These are phyloP conservation scores for Aspergillus carbonarius DNA, from an alignment of 2,329 filamentous ascomycete species.

Conservation along the genomic window DNA sequence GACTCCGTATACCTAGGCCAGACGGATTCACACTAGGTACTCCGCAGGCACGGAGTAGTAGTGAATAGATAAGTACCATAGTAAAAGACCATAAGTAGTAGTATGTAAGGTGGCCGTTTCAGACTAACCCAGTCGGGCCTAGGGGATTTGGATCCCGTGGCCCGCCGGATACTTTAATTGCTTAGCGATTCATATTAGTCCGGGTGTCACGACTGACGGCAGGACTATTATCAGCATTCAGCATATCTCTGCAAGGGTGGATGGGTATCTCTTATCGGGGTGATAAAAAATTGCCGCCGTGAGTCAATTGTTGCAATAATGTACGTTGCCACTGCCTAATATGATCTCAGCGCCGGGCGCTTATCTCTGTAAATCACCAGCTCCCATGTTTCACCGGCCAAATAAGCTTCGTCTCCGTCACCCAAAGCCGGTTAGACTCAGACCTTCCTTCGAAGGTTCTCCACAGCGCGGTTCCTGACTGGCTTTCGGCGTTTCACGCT, in stretches of 20 bases:
- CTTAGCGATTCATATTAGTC: neutral
- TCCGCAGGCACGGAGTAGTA: too few relatives aligned
- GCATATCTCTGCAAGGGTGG: neutral
- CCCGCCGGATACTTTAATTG: neutral
- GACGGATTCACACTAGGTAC: too few relatives aligned
- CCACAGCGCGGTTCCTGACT: constrained; percentile 2
- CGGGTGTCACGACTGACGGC: neutral
- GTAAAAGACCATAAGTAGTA: too few relatives aligned
- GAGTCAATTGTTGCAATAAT: neutral
- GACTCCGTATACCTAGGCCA: too few relatives aligned
- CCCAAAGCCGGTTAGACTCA: neutral
- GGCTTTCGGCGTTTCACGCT: constrained; percentile 9
- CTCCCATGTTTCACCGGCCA: neutral
- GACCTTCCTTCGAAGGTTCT: neutral
- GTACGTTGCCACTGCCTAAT: neutral
- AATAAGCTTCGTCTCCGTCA: constrained; percentile 6
- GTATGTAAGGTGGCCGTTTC: too few relatives aligned
- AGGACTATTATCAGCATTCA: neutral
- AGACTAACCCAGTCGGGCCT: neutral
- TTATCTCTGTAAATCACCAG: neutral
- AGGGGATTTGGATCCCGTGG: neutral
- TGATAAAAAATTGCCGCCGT: neutral
- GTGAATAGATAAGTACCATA: too few relatives aligned
- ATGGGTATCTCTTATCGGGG: neutral
- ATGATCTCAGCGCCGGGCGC: neutral